phyloP scores from a whole-genome alignment of 2,329 filamentous ascomycete genomes.

The Colletotrichum sp. region DNA sequence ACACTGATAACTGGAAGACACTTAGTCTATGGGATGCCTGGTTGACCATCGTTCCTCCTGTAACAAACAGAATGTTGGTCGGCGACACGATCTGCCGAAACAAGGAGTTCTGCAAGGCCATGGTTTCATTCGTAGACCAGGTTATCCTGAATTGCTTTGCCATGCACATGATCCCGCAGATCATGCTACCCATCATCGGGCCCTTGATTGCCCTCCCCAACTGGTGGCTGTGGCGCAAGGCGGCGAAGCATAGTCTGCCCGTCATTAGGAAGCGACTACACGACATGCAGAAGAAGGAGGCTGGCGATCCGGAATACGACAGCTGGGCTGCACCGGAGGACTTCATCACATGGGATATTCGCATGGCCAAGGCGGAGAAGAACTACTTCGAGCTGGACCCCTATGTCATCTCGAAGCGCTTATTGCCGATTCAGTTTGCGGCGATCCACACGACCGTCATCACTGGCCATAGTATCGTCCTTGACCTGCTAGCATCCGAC shows the following conservation, averaged over 20 bases:
- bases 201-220: slow-evolving; percentile 49
- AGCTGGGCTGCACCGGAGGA: slow-evolving; percentile 55
- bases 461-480: slow-evolving; percentile 50
- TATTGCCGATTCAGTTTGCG: slow-evolving; percentile 63
- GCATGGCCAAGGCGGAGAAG: slow-evolving; percentile 51
- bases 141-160: slow-evolving; percentile 50
- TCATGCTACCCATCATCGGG: slow-evolving; percentile 55
- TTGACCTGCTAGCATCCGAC: slow-evolving; percentile 50
- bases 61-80: slow-evolving; percentile 49
- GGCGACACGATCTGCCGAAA: slow-evolving; percentile 45
- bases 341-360: slow-evolving; percentile 63
- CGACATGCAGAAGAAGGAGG: slow-evolving; percentile 46
- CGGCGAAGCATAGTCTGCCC: slow-evolving; percentile 46
- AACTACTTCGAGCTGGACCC: slow-evolving; percentile 48
- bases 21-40: slow-evolving; percentile 51
- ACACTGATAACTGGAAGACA: slow-evolving; percentile 38
- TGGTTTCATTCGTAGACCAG: slow-evolving; percentile 54
- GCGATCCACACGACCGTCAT: slow-evolving; percentile 63
- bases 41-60: slow-evolving; percentile 44
- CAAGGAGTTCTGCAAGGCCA: slow-evolving; percentile 48
- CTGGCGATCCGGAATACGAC: slow-evolving; percentile 43
- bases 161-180: slow-evolving; percentile 49
- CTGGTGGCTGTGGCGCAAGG: slow-evolving; percentile 50
- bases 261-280: slow-evolving; percentile 54
- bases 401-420: slow-evolving; percentile 50